Evolutionary conservation across 345 rosid genomes (phyloP).

Genomic region (Eucalyptus polybractea): DNA sequence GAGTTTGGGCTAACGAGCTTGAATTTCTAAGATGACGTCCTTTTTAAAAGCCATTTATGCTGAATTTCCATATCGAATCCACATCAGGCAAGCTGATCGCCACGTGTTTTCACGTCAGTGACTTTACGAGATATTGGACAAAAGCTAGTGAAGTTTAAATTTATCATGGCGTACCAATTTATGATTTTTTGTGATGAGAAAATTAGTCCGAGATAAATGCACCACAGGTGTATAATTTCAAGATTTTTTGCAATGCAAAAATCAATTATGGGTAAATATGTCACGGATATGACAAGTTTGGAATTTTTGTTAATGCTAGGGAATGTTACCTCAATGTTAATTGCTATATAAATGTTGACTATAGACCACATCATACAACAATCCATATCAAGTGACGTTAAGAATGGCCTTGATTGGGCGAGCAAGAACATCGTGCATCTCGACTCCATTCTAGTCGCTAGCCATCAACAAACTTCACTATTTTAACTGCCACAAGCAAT

Average conservation of each 20-base stretch:
- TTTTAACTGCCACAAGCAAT: not conserved
- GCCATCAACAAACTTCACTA: not conserved
- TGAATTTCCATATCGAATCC: not conserved
- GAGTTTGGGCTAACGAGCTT: not conserved
- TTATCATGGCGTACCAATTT: not conserved
- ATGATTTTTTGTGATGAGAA: not conserved
- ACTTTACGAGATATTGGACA: fast-evolving
- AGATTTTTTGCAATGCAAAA: too few relatives aligned
- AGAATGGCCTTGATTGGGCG: not conserved
- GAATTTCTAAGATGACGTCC: not conserved
- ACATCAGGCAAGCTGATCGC: fast-evolving
- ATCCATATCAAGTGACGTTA: not conserved
- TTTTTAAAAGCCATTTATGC: not conserved
- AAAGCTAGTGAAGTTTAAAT: not conserved
- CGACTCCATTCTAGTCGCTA: not conserved
- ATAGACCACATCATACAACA: not conserved
- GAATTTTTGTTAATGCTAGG: too few relatives aligned
- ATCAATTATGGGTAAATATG: too few relatives aligned
- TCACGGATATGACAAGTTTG: too few relatives aligned
- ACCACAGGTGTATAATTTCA: not conserved
- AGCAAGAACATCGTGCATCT: not conserved
- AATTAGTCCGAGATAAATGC: not conserved
- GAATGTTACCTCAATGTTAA: too few relatives aligned
- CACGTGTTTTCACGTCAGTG: not conserved
- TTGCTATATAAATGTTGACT: too few relatives aligned